Conservation (phyloP, 169 alveolate genomes). For the Plasmodium fragile region DNA sequence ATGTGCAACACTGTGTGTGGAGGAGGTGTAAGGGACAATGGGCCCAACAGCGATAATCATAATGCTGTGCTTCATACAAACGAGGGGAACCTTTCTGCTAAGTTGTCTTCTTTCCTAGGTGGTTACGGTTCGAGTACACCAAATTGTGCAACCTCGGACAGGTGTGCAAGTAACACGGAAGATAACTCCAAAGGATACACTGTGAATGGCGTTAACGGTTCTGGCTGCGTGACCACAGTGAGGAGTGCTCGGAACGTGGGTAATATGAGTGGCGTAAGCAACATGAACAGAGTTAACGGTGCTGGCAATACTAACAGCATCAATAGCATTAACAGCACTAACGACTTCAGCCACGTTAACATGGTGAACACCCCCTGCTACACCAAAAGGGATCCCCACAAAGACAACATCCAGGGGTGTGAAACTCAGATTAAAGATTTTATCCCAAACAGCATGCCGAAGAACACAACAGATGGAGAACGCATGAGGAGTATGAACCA, state of each 20-base stretch:
- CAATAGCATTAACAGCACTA: neutral
- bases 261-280: neutral
- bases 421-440: neutral
- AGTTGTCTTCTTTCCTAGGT: neutral
- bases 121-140: neutral
- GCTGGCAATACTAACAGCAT: too few species aligned
- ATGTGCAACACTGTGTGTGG: neutral
- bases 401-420: neutral
- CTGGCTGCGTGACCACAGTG: neutral
- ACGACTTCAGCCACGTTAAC: neutral
- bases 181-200: neutral
- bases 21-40: neutral
- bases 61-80: neutral
- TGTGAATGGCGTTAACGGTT: neutral
- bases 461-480: neutral
- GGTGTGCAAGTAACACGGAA: neutral
- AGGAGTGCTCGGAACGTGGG: neutral
- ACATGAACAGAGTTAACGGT: neutral
- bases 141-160: conserved; percentile 10
- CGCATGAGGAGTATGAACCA: neutral
- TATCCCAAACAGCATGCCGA: neutral
- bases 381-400: neutral
- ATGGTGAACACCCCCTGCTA: neutral
- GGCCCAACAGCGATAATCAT: neutral
- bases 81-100: neutral